phyloP scores from a whole-genome alignment of 179 eudicot species.

The Beta corolliflora region DNA sequence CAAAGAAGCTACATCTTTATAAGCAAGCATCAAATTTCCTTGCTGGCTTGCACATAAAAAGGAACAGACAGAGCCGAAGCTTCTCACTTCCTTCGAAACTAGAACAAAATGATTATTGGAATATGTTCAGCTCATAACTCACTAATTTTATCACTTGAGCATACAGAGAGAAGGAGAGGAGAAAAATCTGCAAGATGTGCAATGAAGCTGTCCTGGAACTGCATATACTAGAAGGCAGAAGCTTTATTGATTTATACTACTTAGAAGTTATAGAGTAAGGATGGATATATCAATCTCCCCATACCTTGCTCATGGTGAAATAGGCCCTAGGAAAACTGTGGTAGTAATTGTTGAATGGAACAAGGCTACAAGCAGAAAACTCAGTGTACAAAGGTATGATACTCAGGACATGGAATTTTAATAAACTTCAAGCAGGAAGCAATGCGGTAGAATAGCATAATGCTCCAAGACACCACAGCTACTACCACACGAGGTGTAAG shows the following conservation, averaged over 20 bases:
- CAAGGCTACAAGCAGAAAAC: background rate
- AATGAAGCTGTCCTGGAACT: background rate
- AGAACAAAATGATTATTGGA: too few species aligned
- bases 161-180: background rate
- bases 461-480: background rate
- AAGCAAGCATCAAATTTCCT: background rate
- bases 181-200: background rate
- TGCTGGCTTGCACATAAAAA: background rate
- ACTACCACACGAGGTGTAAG: background rate
- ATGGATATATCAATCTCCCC: too few species aligned
- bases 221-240: too few species aligned
- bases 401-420: background rate
- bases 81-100: background rate
- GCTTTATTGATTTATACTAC: too few species aligned
- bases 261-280: too few species aligned
- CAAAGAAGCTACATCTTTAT: background rate
- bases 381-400: background rate
- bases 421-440: background rate
- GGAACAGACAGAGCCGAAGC: background rate
- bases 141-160: background rate
- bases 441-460: background rate
- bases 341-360: background rate
- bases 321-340: too few species aligned
- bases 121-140: too few species aligned
- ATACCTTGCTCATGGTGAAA: too few species aligned